These are phyloP conservation scores for Mycena metata DNA, from an alignment of 768 basidiomycete species.

Conservation along the genomic window DNA sequence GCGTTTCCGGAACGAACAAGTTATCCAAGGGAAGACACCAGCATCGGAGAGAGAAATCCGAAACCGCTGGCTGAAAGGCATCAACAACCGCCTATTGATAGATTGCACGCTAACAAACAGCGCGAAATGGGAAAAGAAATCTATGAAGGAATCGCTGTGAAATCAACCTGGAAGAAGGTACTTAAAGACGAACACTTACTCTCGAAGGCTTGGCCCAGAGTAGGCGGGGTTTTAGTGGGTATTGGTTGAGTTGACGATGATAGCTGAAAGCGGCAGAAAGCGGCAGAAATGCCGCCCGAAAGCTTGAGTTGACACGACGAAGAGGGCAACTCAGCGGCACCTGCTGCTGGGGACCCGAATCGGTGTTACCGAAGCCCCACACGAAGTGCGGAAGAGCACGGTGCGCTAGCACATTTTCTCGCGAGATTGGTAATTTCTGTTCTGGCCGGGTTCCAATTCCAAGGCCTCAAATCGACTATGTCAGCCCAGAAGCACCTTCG, in stretches of 20 bases:
- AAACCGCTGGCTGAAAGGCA: too few species aligned
- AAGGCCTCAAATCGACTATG: slow-evolving; percentile 21
- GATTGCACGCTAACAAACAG: background rate
- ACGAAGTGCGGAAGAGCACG: slow-evolving; percentile 1
- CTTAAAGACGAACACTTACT: background rate
- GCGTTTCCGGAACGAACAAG: too few species aligned
- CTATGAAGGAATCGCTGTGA: background rate
- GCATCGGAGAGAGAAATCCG: too few species aligned
- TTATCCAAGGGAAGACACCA: too few species aligned
- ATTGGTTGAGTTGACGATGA: slow-evolving; percentile 5
- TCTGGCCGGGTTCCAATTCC: slow-evolving; percentile 25
- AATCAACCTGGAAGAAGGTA: background rate
- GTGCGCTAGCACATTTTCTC: slow-evolving; percentile 9
- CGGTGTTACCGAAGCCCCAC: slow-evolving; percentile 6
- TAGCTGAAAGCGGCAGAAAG: too few species aligned
- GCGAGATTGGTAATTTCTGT: slow-evolving; percentile 9
- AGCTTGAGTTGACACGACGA: too few species aligned
- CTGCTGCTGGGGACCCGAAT: background rate
- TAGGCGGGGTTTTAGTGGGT: slow-evolving; percentile 22
- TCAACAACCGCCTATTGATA: background rate
- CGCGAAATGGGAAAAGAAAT: background rate
- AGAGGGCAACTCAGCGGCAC: background rate
- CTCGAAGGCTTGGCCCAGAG: background rate
- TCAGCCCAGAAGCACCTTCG: background rate
- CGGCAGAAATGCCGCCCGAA: too few species aligned